Evolutionary conservation across 768 basidiomycete species (phyloP).

Genomic region (Naganishia randhawae): DNA sequence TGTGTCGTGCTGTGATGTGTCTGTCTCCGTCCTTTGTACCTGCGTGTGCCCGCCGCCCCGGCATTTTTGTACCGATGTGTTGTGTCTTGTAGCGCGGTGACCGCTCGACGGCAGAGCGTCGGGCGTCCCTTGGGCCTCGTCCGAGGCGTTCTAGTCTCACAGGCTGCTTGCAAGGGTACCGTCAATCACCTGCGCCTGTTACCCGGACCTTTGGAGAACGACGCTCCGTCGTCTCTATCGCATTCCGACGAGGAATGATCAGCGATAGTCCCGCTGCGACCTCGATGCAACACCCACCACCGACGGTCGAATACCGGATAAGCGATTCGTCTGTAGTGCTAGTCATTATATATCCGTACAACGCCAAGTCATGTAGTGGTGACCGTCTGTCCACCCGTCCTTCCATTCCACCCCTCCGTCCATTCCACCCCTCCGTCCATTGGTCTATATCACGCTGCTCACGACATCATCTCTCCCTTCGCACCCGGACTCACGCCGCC

Average conservation of each 20-base stretch:
- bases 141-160: too few species aligned
- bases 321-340: not conserved
- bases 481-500: conserved; percentile 21
- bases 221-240: too few species aligned
- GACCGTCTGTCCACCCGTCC: not conserved
- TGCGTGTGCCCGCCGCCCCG: not conserved
- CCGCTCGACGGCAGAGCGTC: too few species aligned
- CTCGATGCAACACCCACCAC: not conserved
- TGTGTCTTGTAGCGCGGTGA: too few species aligned
- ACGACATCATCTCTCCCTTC: not conserved
- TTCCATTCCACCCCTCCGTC: not conserved
- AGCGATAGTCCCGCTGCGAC: not conserved
- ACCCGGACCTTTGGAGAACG: too few species aligned
- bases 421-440: not conserved
- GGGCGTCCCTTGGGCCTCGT: too few species aligned
- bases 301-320: not conserved
- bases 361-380: conserved; percentile 10
- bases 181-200: too few species aligned
- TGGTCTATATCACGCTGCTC: not conserved
- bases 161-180: too few species aligned
- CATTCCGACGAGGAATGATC: too few species aligned
- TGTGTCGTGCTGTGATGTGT: conserved; percentile 2
- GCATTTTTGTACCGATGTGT: not conserved
- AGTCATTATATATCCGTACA: conserved; percentile 22
- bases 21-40: not conserved